phyloP scores from a whole-genome alignment of 495 filamentous ascomycete species.

The Neurospora sp. region DNA sequence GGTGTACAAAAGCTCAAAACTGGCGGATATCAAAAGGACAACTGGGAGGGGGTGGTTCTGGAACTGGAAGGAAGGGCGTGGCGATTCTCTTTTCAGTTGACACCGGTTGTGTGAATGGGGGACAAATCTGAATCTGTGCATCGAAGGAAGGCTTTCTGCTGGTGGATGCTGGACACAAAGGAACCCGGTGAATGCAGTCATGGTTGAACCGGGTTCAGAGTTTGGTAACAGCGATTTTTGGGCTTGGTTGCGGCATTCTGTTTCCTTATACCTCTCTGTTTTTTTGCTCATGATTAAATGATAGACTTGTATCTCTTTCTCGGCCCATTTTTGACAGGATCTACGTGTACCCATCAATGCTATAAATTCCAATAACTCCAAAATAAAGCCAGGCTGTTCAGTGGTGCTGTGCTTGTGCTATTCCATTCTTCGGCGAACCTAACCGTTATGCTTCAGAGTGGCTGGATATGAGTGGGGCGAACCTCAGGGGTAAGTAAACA shows the following conservation, averaged over 20 bases:
- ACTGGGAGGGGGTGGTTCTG: background rate
- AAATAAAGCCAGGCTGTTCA: background rate
- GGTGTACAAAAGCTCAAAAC: background rate
- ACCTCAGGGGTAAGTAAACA: background rate
- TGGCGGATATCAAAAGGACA: background rate
- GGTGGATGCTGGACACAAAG: background rate
- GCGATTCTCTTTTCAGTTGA: background rate
- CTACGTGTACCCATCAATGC: background rate
- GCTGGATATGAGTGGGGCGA: background rate
- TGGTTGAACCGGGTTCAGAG: background rate
- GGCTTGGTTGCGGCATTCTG: background rate
- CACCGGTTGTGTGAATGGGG: background rate
- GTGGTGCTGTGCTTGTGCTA: background rate
- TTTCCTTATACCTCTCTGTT: background rate
- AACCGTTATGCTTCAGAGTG: background rate
- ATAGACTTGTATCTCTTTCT: background rate
- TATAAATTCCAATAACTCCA: background rate
- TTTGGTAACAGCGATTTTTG: background rate
- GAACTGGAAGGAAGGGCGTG: background rate
- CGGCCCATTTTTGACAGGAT: background rate
- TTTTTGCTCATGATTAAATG: background rate
- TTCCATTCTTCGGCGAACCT: background rate
- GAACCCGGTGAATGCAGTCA: background rate
- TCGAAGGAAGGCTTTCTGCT: background rate
- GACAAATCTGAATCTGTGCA: background rate